phyloP scores from a whole-genome alignment of 441 rosid genomes.

The Viola pubescens region DNA sequence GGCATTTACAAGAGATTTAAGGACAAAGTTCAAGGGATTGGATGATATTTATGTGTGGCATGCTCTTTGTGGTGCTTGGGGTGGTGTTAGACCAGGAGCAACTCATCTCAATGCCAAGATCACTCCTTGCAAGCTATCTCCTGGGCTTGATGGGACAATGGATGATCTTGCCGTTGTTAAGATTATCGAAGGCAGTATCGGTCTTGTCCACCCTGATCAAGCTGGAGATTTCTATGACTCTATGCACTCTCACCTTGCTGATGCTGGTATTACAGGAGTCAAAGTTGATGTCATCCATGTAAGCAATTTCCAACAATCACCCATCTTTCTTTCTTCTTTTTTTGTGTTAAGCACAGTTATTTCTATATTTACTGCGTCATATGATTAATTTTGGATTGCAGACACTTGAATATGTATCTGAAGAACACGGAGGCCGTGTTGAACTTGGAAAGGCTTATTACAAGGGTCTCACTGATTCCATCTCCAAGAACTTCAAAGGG shows the following conservation, averaged over 20 bases:
- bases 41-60: slow-evolving; percentile 89
- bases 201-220: slow-evolving; percentile 62
- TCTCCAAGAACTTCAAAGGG: slow-evolving; percentile 60
- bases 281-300: slow-evolving; percentile 83
- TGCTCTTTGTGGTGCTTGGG: slow-evolving; percentile 89
- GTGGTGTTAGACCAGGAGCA: slow-evolving; percentile 62
- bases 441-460: slow-evolving; percentile 59
- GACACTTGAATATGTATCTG: slow-evolving; percentile 57
- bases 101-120: slow-evolving; percentile 44
- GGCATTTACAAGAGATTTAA: slow-evolving; percentile 60
- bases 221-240: slow-evolving; percentile 55
- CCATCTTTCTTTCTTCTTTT: background rate
- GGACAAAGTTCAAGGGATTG: slow-evolving; percentile 47
- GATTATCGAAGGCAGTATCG: slow-evolving; percentile 62
- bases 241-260: slow-evolving; percentile 66
- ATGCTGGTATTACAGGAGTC: slow-evolving; percentile 56
- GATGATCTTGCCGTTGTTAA: slow-evolving; percentile 65
- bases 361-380: background rate
- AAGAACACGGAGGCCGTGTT: slow-evolving; percentile 73
- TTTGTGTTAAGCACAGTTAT: background rate
- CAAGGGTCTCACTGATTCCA: slow-evolving; percentile 48
- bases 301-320: slow-evolving; percentile 13
- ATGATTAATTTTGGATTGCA: no score
- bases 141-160: slow-evolving; percentile 60
- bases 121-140: slow-evolving; percentile 35